Conservation (phyloP, 2,329 filamentous ascomycete genomes). For the Trichoderma koningiopsis region DNA sequence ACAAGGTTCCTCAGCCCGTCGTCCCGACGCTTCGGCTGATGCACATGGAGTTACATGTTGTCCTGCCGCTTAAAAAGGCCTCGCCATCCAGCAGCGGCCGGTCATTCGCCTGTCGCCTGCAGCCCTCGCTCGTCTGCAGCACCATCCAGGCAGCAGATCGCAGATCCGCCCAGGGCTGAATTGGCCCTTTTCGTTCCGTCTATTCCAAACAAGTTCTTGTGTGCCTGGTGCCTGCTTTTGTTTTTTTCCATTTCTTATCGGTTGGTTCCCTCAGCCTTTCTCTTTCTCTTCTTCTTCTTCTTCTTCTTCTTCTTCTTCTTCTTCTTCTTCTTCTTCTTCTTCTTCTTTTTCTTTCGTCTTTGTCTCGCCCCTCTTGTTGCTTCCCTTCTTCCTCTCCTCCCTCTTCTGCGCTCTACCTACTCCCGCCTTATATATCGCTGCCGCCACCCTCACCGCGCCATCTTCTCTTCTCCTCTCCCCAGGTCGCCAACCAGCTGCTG, state of each 20-base stretch:
- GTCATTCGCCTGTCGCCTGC: constrained; percentile 17
- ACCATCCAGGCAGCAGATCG: constrained; percentile 25
- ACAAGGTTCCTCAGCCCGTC: constrained; percentile 22
- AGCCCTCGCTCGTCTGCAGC: constrained; percentile 20
- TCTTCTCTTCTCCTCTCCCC: neutral
- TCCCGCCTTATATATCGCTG: neutral
- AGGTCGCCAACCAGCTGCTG: constrained; percentile 5
- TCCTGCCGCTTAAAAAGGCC: constrained; percentile 17
- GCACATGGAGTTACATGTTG: constrained; percentile 14
- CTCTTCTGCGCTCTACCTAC: neutral
- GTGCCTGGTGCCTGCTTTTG: neutral
- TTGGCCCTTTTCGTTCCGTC: constrained; percentile 1
- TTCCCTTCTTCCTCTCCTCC: neutral
- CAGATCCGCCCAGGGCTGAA: constrained; percentile 25
- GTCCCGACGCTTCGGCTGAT: constrained; percentile 23
- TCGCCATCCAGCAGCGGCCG: neutral
- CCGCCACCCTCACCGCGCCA: neutral
- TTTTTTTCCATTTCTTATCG: neutral
- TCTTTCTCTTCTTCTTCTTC: neutral
- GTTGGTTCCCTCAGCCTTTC: neutral
- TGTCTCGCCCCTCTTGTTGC: neutral
- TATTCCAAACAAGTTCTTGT: neutral
- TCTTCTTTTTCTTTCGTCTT: neutral
- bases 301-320: neutral
- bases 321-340: neutral